phyloP scores from a whole-genome alignment of 768 basidiomycete genomes.

The Wakefieldia striispora region DNA sequence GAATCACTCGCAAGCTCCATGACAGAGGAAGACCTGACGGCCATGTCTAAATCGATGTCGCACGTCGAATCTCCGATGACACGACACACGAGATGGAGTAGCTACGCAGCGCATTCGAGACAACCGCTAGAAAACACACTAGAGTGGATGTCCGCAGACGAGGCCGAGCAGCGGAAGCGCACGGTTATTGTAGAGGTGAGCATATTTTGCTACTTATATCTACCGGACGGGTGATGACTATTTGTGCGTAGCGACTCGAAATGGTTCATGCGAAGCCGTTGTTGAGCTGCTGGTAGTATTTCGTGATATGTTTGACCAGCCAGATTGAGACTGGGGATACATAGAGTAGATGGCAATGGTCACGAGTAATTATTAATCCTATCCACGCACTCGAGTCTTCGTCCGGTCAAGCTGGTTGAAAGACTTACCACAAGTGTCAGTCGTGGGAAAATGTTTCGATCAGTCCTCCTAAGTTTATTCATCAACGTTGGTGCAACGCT shows the following conservation, averaged over 20 bases:
- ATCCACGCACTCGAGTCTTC: background rate
- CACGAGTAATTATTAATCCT: background rate
- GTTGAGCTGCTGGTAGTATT: slow-evolving; percentile 63
- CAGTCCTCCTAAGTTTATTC: no score
- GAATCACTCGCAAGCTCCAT: slow-evolving; percentile 53
- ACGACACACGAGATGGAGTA: slow-evolving; percentile 36
- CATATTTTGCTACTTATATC: background rate
- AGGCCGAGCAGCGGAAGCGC: slow-evolving; percentile 45
- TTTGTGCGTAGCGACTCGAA: slow-evolving; percentile 60
- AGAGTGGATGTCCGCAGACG: slow-evolving; percentile 46
- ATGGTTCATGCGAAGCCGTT: slow-evolving; percentile 66
- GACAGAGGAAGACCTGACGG: slow-evolving; percentile 67
- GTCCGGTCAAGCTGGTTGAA: no score
- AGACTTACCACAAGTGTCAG: no score
- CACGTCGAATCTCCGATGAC: slow-evolving; percentile 55
- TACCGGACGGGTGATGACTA: slow-evolving; percentile 1
- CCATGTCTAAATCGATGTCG: slow-evolving; percentile 75
- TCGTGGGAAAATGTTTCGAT: no score
- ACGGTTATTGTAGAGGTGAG: slow-evolving; percentile 73
- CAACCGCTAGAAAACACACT: slow-evolving; percentile 34
- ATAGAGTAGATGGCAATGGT: slow-evolving; percentile 6
- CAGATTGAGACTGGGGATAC: background rate
- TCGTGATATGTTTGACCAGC: background rate
- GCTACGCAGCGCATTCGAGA: slow-evolving; percentile 26
- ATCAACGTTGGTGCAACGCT: background rate